phyloP scores from a whole-genome alignment of 1,284 basidiomycete species.

The Clitocybe nebularis region DNA sequence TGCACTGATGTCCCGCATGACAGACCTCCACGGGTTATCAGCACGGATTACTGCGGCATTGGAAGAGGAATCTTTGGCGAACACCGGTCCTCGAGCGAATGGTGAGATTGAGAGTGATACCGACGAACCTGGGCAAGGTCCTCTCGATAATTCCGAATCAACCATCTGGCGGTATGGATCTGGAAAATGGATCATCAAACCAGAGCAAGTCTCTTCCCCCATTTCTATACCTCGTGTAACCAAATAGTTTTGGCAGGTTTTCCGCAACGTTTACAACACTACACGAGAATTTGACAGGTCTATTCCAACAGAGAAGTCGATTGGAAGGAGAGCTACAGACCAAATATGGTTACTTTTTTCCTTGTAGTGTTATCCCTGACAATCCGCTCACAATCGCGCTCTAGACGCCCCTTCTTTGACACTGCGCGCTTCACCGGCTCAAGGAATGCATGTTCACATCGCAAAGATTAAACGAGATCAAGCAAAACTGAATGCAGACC shows the following conservation, averaged over 20 bases:
- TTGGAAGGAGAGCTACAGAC: conserved; percentile 54
- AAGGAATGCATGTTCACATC: conserved; percentile 75
- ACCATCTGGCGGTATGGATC: conserved; percentile 24
- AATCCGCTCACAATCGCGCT: conserved; percentile 1
- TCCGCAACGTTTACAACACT: conserved; percentile 54
- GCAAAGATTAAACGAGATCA: conserved; percentile 58
- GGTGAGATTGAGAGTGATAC: conserved; percentile 11
- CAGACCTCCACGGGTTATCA: conserved; percentile 53
- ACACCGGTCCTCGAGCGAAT: conserved; percentile 18
- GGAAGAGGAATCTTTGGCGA: conserved; percentile 26
- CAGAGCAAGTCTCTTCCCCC: conserved; percentile 47
- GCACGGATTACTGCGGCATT: conserved; percentile 58
- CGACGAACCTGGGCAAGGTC: conserved; percentile 11
- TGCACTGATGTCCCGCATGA: conserved; percentile 53
- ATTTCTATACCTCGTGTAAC: background rate
- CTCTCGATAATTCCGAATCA: conserved; percentile 11
- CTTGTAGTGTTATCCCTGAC: background rate
- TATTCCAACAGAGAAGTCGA: conserved; percentile 43
- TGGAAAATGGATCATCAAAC: conserved; percentile 63
- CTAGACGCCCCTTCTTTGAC: conserved; percentile 69
- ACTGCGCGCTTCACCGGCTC: conserved; percentile 60
- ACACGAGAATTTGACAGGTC: conserved; percentile 46
- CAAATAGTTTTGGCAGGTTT: conserved; percentile 46
- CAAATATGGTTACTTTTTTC: conserved; percentile 45
- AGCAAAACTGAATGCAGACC: conserved; percentile 39